phyloP scores from a whole-genome alignment of 441 rosid genomes.

The Isatis lusitanica region DNA sequence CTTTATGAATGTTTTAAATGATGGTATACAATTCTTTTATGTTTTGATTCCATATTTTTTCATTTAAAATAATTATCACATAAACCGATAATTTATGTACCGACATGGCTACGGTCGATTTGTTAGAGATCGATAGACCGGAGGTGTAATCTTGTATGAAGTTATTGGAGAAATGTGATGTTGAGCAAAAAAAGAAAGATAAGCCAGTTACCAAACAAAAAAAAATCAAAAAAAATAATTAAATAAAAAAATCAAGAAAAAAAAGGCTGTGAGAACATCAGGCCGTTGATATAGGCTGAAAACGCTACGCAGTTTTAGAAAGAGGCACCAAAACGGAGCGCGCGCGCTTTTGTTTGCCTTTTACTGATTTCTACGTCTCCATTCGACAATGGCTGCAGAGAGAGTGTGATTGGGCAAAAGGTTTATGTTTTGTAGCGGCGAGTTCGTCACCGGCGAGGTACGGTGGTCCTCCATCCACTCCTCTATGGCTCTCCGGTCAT shows the following conservation, averaged over 20 bases:
- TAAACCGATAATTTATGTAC: background rate
- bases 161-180: background rate
- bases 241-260: background rate
- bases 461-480: slow-evolving; percentile 64
- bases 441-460: slow-evolving; percentile 69
- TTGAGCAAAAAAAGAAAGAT: background rate
- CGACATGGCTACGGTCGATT: background rate
- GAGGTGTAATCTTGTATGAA: background rate
- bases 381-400: slow-evolving; percentile 63
- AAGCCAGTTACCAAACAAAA: background rate
- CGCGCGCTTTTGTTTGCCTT: background rate
- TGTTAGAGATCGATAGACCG: background rate
- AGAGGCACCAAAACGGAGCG: background rate
- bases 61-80: too few relatives aligned
- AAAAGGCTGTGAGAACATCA: background rate
- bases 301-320: slow-evolving; percentile 13
- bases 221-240: background rate
- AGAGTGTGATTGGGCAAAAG: slow-evolving; percentile 74
- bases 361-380: slow-evolving; percentile 50
- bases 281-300: background rate
- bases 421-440: slow-evolving; percentile 48
- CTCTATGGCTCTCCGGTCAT: slow-evolving; percentile 71
- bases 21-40: too few relatives aligned
- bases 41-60: too few relatives aligned
- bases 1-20: too few relatives aligned